These are phyloP conservation scores for Tylopilus felleus DNA, from an alignment of 768 basidiomycete species.

Conservation along the genomic window DNA sequence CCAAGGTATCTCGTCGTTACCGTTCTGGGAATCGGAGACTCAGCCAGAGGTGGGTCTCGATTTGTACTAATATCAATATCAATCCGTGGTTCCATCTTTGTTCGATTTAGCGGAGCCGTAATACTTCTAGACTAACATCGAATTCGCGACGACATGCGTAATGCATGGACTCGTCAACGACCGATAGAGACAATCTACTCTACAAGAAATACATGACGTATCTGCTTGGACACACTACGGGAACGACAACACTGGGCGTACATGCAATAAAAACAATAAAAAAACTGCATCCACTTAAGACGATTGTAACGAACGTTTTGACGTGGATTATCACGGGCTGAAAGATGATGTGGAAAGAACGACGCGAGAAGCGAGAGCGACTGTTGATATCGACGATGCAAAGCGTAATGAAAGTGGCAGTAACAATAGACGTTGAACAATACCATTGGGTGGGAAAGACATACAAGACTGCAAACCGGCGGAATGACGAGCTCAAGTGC, in stretches of 20 bases:
- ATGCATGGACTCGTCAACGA: slow-evolving; percentile 1
- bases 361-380: slow-evolving; percentile 4
- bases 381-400: slow-evolving; percentile 3
- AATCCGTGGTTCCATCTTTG: not conserved
- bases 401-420: slow-evolving; percentile 4
- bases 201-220: slow-evolving; percentile 19
- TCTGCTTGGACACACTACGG: slow-evolving; percentile 4
- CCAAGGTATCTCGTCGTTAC: not conserved
- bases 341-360: slow-evolving; percentile 3
- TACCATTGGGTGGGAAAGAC: not conserved
- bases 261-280: slow-evolving; percentile 16
- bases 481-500: too few species aligned
- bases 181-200: slow-evolving; percentile 5
- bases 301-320: slow-evolving; percentile 14
- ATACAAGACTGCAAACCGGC: not conserved
- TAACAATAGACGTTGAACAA: slow-evolving; percentile 1
- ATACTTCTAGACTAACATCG: not conserved
- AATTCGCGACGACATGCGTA: not conserved
- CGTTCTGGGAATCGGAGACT: too few species aligned
- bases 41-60: too few species aligned
- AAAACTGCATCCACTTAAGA: slow-evolving; percentile 14
- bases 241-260: slow-evolving; percentile 14
- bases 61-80: not conserved
- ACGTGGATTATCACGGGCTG: not conserved
- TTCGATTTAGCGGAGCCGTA: not conserved